Evolutionary conservation across 1,284 basidiomycete genomes (phyloP).

Genomic region (Rhodofomes roseus): DNA sequence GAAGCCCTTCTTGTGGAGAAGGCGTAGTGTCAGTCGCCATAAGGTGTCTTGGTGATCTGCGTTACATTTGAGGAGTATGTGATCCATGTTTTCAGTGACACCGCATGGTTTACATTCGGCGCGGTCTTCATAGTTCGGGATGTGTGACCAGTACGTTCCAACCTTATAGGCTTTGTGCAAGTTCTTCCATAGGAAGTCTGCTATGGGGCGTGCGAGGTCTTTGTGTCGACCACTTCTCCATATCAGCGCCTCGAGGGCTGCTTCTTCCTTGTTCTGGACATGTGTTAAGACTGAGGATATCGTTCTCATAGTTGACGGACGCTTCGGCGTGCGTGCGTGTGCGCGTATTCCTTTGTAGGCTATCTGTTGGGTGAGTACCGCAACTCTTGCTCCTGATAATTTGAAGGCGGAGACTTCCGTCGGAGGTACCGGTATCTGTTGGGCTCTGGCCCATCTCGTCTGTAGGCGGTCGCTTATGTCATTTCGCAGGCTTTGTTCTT

Average conservation of each 20-base stretch:
- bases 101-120: neutral
- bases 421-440: neutral
- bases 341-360: conserved; percentile 12
- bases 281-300: neutral
- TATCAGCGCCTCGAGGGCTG: neutral
- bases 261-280: neutral
- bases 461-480: neutral
- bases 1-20: too few species aligned
- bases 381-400: conserved; percentile 4
- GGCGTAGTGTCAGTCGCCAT: too few species aligned
- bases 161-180: conserved; percentile 25
- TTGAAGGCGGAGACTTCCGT: neutral
- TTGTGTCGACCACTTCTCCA: neutral
- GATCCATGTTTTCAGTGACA: neutral
- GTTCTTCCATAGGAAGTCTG: conserved; percentile 27
- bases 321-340: neutral
- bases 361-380: conserved; percentile 12
- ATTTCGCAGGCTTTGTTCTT: neutral
- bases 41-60: neutral
- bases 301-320: neutral
- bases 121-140: neutral
- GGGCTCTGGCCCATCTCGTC: neutral
- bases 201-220: conserved; percentile 19
- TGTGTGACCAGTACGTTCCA: neutral
- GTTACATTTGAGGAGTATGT: neutral